phyloP scores from a whole-genome alignment of 2,329 filamentous ascomycete genomes.

The Colletotrichum zoysiae region DNA sequence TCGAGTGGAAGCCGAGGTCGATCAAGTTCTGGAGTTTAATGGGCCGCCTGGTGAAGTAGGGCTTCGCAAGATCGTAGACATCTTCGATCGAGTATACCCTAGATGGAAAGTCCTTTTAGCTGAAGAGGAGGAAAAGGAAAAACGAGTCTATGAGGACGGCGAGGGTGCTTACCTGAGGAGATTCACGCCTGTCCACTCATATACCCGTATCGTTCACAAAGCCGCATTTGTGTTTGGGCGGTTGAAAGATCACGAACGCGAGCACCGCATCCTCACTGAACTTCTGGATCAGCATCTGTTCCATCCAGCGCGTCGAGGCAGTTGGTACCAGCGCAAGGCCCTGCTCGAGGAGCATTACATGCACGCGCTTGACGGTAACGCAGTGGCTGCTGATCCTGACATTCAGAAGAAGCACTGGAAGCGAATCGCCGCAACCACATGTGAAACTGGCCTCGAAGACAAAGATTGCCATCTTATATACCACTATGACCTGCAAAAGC shows the following conservation, averaged over 20 bases:
- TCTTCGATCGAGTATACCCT: slow-evolving; percentile 81
- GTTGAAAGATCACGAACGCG: slow-evolving; percentile 82
- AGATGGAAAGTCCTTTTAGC: slow-evolving; percentile 82
- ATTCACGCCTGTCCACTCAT: slow-evolving; percentile 92
- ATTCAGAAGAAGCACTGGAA: slow-evolving; percentile 87
- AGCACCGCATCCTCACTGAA: slow-evolving; percentile 80
- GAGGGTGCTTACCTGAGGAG: slow-evolving; percentile 91
- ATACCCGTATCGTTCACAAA: slow-evolving; percentile 94
- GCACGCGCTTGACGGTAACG: slow-evolving; percentile 68
- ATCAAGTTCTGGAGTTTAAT: slow-evolving; percentile 84
- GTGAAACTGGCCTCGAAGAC: slow-evolving; percentile 88
- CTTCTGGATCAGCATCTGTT: slow-evolving; percentile 86
- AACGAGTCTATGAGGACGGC: slow-evolving; percentile 80
- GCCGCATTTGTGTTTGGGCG: slow-evolving; percentile 82
- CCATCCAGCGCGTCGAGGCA: slow-evolving; percentile 84
- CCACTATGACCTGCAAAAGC: slow-evolving; percentile 94
- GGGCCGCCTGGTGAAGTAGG: slow-evolving; percentile 75
- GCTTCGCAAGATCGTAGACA: slow-evolving; percentile 75
- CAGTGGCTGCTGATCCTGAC: slow-evolving; percentile 54
- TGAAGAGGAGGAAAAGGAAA: slow-evolving; percentile 84
- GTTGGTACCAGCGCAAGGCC: slow-evolving; percentile 97
- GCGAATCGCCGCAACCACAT: slow-evolving; percentile 80
- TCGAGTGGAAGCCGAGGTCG: slow-evolving; percentile 83
- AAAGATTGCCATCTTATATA: slow-evolving; percentile 90
- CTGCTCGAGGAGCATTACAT: slow-evolving; percentile 97